Evolutionary conservation across 495 filamentous ascomycete species (phyloP).

Genomic region (Hypoxylon perforatum): DNA sequence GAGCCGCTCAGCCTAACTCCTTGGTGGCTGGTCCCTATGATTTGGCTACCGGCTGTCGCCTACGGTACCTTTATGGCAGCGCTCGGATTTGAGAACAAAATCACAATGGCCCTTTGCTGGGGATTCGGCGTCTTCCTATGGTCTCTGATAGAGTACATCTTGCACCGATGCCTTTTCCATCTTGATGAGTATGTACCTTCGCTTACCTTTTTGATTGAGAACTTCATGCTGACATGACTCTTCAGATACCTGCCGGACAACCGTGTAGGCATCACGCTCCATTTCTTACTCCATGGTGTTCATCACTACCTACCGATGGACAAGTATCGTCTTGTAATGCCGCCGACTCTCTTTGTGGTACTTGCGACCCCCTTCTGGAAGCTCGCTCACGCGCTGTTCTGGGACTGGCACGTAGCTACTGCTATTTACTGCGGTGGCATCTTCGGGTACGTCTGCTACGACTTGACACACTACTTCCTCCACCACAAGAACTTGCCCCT

Average conservation of each 20-base stretch:
- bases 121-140: constrained; percentile 76
- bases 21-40: constrained; percentile 86
- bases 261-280: constrained; percentile 83
- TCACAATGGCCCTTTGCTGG: constrained; percentile 66
- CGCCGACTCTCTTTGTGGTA: constrained; percentile 84
- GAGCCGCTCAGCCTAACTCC: constrained; percentile 94
- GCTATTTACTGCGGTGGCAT: constrained; percentile 88
- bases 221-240: constrained; percentile 26
- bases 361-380: constrained; percentile 95
- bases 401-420: constrained; percentile 82
- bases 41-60: constrained; percentile 86
- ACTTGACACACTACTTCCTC: constrained; percentile 99
- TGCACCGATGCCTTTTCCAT: constrained; percentile 96
- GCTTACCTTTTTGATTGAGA: background rate
- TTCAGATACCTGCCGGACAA: constrained; percentile 90
- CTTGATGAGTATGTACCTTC: constrained; percentile 77
- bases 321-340: constrained; percentile 96
- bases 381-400: constrained; percentile 86
- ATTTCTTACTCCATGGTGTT: constrained; percentile 96
- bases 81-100: constrained; percentile 58
- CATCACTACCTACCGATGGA: constrained; percentile 99
- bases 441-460: constrained; percentile 96
- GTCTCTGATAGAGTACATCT: constrained; percentile 88
- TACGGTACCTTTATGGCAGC: constrained; percentile 79
- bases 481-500: constrained; percentile 92